A percentile compares a stretch with the other conserved stretches of the same genome.
These are phyloP conservation scores for Rubia peregrina DNA, from an alignment of 305 asterid genomes.

Conservation along the genomic window DNA sequence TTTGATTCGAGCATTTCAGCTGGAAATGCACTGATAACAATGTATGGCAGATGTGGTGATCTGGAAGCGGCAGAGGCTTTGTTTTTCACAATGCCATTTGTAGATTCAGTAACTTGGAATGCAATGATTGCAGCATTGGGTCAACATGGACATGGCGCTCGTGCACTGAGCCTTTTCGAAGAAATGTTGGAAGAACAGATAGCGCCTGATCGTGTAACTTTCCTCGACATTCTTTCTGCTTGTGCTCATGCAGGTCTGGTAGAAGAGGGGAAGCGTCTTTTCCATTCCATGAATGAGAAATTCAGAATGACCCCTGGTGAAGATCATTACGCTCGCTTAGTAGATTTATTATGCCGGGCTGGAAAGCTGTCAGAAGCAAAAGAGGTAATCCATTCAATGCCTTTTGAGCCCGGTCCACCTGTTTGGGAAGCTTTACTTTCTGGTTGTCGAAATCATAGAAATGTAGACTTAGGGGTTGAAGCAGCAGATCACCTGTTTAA, in stretches of 20 bases:
- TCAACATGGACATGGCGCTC: constrained; percentile 70
- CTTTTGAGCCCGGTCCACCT: constrained; percentile 63
- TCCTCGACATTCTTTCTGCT: constrained; percentile 77
- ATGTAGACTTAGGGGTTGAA: constrained; percentile 63
- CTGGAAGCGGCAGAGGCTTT: constrained; percentile 50
- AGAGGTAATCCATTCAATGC: constrained; percentile 46
- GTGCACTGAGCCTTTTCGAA: constrained; percentile 57
- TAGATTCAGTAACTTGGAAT: constrained; percentile 88
- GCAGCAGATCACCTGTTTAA: constrained; percentile 72
- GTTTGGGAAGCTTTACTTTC: constrained; percentile 82
- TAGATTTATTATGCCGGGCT: constrained; percentile 72
- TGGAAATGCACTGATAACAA: constrained; percentile 77
- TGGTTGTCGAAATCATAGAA: constrained; percentile 70
- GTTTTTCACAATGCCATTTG: constrained; percentile 57
- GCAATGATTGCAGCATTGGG: constrained; percentile 91
- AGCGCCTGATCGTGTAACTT: constrained; percentile 69
- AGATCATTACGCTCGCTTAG: constrained; percentile 78
- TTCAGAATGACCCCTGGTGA: constrained; percentile 68
- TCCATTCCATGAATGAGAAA: constrained; percentile 42
- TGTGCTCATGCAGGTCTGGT: constrained; percentile 84
- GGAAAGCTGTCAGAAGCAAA: constrained; percentile 71
- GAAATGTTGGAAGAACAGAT: constrained; percentile 64
- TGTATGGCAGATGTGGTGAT: constrained; percentile 80
- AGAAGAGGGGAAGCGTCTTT: constrained; percentile 54
- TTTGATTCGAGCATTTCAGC: constrained; percentile 86